Conservation (phyloP, 2,329 filamentous ascomycete genomes). For the Paraphaeosphaeria sporulosa region DNA sequence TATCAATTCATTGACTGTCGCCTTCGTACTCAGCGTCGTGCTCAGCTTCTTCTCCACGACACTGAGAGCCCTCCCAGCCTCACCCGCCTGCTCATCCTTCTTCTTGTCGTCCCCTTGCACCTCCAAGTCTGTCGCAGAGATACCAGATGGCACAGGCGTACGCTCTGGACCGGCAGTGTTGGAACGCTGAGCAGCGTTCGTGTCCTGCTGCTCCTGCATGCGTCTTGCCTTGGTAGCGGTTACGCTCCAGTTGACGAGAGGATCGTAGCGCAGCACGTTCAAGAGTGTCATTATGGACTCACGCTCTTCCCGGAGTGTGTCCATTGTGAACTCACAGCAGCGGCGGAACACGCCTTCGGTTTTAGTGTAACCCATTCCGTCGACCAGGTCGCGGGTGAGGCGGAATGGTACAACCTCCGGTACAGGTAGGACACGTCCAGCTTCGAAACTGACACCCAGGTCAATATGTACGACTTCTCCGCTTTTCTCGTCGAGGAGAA, state of each 20-base stretch:
- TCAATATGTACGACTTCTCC: conserved; percentile 98
- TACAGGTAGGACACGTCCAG: conserved; percentile 91
- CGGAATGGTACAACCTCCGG: conserved; percentile 97
- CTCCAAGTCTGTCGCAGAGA: conserved; percentile 30
- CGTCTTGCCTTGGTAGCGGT: conserved; percentile 72
- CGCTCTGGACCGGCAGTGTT: conserved; percentile 39
- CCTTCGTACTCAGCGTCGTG: conserved; percentile 91
- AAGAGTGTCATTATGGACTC: conserved; percentile 99
- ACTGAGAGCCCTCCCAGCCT: conserved; percentile 89
- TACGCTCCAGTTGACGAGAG: conserved; percentile 93
- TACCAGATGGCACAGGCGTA: conserved; percentile 38
- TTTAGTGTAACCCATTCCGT: conserved; percentile 94
- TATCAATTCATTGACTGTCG: conserved; percentile 96
- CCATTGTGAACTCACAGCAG: conserved; percentile 98
- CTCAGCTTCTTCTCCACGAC: conserved; percentile 96
- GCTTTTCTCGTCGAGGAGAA: conserved; percentile 85
- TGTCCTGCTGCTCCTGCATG: conserved; percentile 71
- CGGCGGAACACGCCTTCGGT: conserved; percentile 96
- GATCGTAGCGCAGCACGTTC: conserved; percentile 97
- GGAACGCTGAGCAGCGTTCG: conserved; percentile 51
- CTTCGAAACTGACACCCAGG: conserved; percentile 95
- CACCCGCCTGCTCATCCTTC: conserved; percentile 68
- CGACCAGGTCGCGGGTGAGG: conserved; percentile 90
- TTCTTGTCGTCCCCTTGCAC: conserved; percentile 44
- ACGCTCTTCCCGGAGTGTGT: conserved; percentile 91